Evolutionary conservation across 2,329 filamentous ascomycete genomes (phyloP).

Genomic region (Pseudocercospora ulei): DNA sequence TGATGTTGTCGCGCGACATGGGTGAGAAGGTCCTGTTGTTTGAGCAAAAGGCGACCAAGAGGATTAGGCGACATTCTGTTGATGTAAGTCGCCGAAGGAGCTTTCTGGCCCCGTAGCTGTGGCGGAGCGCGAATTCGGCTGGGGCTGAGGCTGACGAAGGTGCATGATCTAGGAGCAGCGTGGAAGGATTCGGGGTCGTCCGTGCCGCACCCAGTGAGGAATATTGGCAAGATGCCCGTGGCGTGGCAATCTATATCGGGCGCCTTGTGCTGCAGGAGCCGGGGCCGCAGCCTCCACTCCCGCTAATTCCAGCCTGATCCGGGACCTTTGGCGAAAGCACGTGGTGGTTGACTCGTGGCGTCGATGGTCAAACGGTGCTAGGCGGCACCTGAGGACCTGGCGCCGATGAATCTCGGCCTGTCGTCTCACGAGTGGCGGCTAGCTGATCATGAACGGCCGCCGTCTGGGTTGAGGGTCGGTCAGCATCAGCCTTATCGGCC

Average conservation of each 20-base stretch:
- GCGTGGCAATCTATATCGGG: constrained; percentile 5
- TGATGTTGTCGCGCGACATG: constrained; percentile 8
- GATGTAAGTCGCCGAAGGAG: constrained; percentile 1
- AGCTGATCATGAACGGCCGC: no score
- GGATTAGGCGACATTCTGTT: background rate
- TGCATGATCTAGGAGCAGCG: constrained; percentile 7
- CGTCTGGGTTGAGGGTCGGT: no score
- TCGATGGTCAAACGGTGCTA: no score
- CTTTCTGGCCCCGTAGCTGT: constrained; percentile 12
- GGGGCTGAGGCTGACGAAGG: constrained; percentile 16
- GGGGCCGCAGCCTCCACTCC: constrained; percentile 4
- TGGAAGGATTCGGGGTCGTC: constrained; percentile 5
- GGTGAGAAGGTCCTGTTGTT: background rate
- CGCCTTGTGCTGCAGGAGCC: constrained; percentile 1
- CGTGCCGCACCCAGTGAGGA: no score
- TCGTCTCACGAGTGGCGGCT: no score
- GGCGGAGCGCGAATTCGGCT: constrained; percentile 13
- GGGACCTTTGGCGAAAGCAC: no score
- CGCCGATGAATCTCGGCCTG: no score
- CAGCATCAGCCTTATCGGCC: no score
- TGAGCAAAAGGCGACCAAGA: background rate
- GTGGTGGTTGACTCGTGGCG: no score
- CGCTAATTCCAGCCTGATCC: no score
- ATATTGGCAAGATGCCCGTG: constrained; percentile 2
- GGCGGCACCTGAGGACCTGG: no score